phyloP scores from a whole-genome alignment of 352 stramenopile genomes.

The Phytopythium ostracodes region DNA sequence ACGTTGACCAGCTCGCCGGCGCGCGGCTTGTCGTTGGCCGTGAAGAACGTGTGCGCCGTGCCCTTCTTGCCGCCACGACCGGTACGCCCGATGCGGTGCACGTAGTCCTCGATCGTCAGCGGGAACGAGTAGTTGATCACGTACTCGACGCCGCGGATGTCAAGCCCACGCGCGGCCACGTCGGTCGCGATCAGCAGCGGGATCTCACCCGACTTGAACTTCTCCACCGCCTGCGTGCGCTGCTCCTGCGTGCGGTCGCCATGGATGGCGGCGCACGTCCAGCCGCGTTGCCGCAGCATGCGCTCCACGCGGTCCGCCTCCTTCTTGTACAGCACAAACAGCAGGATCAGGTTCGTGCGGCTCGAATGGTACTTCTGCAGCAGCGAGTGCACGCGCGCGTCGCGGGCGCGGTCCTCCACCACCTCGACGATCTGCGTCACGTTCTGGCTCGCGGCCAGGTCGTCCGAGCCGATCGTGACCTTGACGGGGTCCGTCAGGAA shows the following conservation, averaged over 20 bases:
- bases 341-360: constrained; percentile 91
- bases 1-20: constrained; percentile 96
- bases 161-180: constrained; percentile 95
- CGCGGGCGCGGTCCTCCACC: constrained; percentile 89
- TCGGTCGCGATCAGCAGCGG: constrained; percentile 96
- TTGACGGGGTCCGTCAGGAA: constrained; percentile 94
- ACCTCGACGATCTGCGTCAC: constrained; percentile 95
- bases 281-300: constrained; percentile 91
- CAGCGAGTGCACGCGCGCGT: constrained; percentile 87
- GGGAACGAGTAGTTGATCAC: constrained; percentile 98
- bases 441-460: constrained; percentile 94
- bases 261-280: constrained; percentile 94
- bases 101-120: constrained; percentile 97
- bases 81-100: constrained; percentile 94
- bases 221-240: constrained; percentile 87
- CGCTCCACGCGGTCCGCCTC: constrained; percentile 95
- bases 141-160: constrained; percentile 96
- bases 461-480: constrained; percentile 93
- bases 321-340: constrained; percentile 99
- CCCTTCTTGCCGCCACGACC: constrained; percentile 94
- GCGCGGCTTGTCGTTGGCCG: constrained; percentile 95
- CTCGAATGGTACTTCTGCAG: constrained; percentile 91
- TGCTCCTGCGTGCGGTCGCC: constrained; percentile 94
- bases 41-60: constrained; percentile 97
- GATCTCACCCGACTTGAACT: constrained; percentile 94